A percentile compares a stretch with the other conserved stretches of the same genome.
phyloP scores from a whole-genome alignment of 257 asterid genomes.

The Jasminum sambac region DNA sequence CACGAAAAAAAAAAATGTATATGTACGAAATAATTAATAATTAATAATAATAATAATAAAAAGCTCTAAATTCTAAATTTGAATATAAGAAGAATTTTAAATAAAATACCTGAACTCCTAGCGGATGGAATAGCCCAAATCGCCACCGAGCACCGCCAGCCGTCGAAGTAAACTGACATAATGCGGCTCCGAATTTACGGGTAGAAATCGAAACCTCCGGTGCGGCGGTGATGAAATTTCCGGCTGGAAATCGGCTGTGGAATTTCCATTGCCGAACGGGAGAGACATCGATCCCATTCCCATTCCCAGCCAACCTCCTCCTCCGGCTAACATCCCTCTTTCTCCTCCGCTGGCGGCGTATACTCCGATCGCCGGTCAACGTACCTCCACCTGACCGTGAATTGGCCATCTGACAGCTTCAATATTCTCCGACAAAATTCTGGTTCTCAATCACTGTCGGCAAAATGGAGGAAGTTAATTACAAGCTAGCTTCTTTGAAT shows the following conservation, averaged over 20 bases:
- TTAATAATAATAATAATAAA: no score
- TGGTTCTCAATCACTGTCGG: constrained; percentile 20
- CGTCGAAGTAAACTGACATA: constrained; percentile 47
- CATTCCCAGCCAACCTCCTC: constrained; percentile 29
- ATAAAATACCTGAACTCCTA: constrained; percentile 34
- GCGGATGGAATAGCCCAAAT: constrained; percentile 28
- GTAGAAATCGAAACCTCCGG: constrained; percentile 32
- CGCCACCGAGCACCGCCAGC: constrained; percentile 22
- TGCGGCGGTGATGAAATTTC: constrained; percentile 19
- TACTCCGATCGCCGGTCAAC: constrained; percentile 3
- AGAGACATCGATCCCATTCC: constrained; percentile 31
- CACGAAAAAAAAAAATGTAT: no score
- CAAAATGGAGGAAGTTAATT: not conserved
- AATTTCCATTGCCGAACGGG: constrained; percentile 32
- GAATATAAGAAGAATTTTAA: not conserved
- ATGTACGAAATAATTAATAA: no score
- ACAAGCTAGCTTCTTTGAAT: constrained; percentile 6
- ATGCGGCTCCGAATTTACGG: constrained; percentile 59
- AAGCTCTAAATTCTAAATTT: not conserved
- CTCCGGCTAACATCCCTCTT: constrained; percentile 22
- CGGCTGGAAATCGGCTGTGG: constrained; percentile 15
- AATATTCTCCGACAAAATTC: not conserved
- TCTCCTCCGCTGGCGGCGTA: constrained; percentile 16
- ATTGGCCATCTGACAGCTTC: constrained; percentile 22
- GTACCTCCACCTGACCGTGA: not conserved